Evolutionary conservation across 2,329 filamentous ascomycete genomes (phyloP).

Genomic region (Xylariaceae sp.): DNA sequence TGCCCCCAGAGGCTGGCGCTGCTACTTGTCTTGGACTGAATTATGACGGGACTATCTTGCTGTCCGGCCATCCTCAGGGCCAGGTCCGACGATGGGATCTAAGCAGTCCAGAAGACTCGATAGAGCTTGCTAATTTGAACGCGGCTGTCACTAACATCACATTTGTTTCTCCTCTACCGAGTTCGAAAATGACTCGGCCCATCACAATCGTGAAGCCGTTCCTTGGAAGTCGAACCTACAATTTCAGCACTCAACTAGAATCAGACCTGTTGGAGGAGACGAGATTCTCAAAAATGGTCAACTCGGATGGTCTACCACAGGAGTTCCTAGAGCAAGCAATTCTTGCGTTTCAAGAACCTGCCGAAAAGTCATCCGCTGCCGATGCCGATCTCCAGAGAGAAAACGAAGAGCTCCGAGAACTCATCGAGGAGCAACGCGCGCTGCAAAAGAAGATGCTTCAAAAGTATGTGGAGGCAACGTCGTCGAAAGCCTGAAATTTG

Average conservation of each 20-base stretch:
- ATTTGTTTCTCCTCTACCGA: slow-evolving; percentile 62
- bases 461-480: slow-evolving; percentile 27
- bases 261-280: slow-evolving; percentile 37
- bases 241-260: slow-evolving; percentile 61
- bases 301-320: slow-evolving; percentile 43
- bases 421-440: slow-evolving; percentile 41
- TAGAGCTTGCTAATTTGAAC: slow-evolving; percentile 67
- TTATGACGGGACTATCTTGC: slow-evolving; percentile 75
- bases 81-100: slow-evolving; percentile 80
- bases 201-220: slow-evolving; percentile 76
- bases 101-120: slow-evolving; percentile 62
- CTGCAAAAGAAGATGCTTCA: slow-evolving; percentile 39
- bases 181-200: slow-evolving; percentile 46
- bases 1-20: slow-evolving; percentile 61
- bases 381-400: slow-evolving; percentile 37
- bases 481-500: slow-evolving; percentile 20
- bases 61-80: slow-evolving; percentile 79
- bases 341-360: slow-evolving; percentile 39
- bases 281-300: slow-evolving; percentile 43
- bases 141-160: slow-evolving; percentile 77
- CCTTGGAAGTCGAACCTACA: slow-evolving; percentile 61
- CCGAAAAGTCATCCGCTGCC: slow-evolving; percentile 20
- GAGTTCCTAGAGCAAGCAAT: slow-evolving; percentile 49
- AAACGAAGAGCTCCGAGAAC: slow-evolving; percentile 42
- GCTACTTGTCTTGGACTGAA: slow-evolving; percentile 67